These are phyloP conservation scores for Penicillium sp. DNA, from an alignment of 2,329 filamentous ascomycete species.

Conservation along the genomic window DNA sequence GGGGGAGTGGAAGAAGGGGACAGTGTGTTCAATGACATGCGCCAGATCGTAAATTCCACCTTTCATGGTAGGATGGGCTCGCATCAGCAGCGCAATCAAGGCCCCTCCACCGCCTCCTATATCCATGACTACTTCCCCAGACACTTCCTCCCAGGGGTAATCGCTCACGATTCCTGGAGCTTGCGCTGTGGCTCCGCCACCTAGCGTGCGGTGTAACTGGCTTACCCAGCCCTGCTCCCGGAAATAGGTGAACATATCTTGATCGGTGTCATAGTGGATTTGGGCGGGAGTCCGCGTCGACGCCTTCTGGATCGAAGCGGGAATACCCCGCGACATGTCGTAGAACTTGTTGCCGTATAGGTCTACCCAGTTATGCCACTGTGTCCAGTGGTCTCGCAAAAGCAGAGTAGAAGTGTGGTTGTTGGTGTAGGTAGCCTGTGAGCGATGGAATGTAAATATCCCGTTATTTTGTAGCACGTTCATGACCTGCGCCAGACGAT, in stretches of 20 bases:
- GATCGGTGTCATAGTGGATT: slow-evolving; percentile 42
- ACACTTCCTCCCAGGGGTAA: slow-evolving; percentile 37
- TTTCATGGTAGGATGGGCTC: slow-evolving; percentile 27
- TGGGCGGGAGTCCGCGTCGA: slow-evolving; percentile 36
- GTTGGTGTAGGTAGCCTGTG: slow-evolving; percentile 31
- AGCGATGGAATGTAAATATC: neutral
- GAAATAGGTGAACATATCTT: slow-evolving; percentile 44
- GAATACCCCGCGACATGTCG: slow-evolving; percentile 45
- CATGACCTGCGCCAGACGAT: neutral
- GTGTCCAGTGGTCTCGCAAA: slow-evolving; percentile 42
- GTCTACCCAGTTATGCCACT: slow-evolving; percentile 47
- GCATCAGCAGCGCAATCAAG: slow-evolving; percentile 37
- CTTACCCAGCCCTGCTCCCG: slow-evolving; percentile 30
- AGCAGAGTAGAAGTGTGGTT: slow-evolving; percentile 38
- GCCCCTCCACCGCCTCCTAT: slow-evolving; percentile 44
- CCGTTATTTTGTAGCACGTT: neutral
- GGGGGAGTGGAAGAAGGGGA: slow-evolving; percentile 22
- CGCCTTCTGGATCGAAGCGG: slow-evolving; percentile 24
- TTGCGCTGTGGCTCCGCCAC: slow-evolving; percentile 39
- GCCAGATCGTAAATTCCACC: slow-evolving; percentile 40
- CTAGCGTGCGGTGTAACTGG: slow-evolving; percentile 38
- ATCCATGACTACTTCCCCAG: slow-evolving; percentile 34
- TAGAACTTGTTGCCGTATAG: slow-evolving; percentile 48
- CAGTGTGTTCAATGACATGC: slow-evolving; percentile 34
- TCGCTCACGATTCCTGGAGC: slow-evolving; percentile 39